Percentiles rank a stretch among this genome's conserved stretches.
Conservation (phyloP, 2,329 filamentous ascomycete genomes). For the Fusarium torreyae region DNA sequence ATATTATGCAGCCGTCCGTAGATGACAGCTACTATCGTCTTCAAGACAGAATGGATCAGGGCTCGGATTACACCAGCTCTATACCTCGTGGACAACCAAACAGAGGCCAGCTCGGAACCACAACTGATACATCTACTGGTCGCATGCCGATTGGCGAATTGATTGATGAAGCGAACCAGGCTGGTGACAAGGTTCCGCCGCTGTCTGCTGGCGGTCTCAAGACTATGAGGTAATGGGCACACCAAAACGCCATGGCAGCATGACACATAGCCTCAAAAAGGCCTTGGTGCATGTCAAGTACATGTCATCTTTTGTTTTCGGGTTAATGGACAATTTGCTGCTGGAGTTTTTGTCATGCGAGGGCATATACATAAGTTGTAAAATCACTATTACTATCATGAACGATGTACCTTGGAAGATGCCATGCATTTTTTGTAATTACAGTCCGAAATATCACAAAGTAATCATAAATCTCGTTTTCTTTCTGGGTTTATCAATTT, state of each 20-base stretch:
- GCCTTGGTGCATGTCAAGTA: too few species aligned
- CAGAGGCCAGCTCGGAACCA: background rate
- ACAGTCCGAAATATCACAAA: too few species aligned
- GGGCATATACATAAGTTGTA: background rate
- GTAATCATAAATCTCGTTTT: too few species aligned
- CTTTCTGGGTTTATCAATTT: too few species aligned
- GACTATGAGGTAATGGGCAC: conserved; percentile 10
- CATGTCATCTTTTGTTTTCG: too few species aligned
- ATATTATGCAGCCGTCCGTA: conserved; percentile 10
- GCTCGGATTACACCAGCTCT: background rate
- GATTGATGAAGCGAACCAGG: conserved; percentile 14
- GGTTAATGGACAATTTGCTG: too few species aligned
- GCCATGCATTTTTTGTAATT: too few species aligned
- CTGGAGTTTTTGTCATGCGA: background rate
- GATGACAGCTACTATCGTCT: conserved; percentile 26
- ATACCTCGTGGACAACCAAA: conserved; percentile 13
- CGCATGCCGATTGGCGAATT: conserved; percentile 8
- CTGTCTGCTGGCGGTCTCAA: conserved; percentile 19
- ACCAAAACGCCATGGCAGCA: background rate
- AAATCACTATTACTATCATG: background rate
- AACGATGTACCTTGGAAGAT: too few species aligned
- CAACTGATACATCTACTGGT: background rate
- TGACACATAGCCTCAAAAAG: too few species aligned
- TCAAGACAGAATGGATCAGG: conserved; percentile 2
- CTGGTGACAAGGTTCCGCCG: background rate